Conservation (phyloP, 208 protist genomes). For the Polymyxa betae region DNA sequence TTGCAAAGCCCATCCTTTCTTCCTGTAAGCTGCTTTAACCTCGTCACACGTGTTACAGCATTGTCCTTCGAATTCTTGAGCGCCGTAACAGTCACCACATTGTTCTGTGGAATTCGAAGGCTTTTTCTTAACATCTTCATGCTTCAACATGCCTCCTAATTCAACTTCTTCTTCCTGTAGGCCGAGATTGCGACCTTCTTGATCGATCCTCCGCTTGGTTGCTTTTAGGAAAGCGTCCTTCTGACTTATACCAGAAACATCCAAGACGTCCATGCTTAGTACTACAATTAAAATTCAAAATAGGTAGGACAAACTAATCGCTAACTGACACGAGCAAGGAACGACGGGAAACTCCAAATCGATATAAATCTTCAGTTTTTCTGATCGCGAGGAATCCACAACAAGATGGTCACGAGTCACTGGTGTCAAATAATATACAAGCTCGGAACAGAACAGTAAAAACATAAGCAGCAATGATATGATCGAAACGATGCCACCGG, state of each 20-base stretch:
- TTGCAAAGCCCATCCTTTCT: conserved; percentile 72
- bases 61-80: conserved; percentile 43
- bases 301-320: background rate
- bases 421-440: conserved; percentile 5
- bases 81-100: conserved; percentile 54
- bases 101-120: background rate
- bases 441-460: conserved; percentile 51
- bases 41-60: conserved; percentile 80
- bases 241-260: background rate
- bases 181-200: background rate
- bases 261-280: conserved; percentile 25
- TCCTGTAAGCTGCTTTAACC: conserved; percentile 71
- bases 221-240: background rate
- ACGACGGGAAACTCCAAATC: background rate
- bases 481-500: conserved; percentile 31
- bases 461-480: background rate
- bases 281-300: background rate
- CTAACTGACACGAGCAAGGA: background rate
- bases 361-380: background rate
- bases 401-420: conserved; percentile 34
- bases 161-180: background rate
- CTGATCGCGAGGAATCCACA: conserved; percentile 3
- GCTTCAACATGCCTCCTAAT: background rate
- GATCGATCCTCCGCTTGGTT: background rate
- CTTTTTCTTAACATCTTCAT: background rate